phyloP scores from a whole-genome alignment of 257 asterid species.

The Scutellaria minor region DNA sequence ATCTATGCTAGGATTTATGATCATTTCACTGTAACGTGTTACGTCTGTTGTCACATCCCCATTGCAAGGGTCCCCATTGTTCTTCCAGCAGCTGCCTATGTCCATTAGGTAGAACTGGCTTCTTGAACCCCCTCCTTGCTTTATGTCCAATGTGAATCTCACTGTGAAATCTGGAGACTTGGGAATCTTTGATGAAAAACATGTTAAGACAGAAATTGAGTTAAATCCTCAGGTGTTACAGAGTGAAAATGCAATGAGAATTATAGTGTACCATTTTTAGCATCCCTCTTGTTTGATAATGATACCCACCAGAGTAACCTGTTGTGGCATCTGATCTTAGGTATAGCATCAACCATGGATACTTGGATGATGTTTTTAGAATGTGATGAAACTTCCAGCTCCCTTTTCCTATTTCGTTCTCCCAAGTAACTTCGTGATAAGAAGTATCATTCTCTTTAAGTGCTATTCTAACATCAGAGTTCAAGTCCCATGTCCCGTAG shows the following conservation, averaged over 20 bases:
- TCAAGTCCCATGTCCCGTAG: constrained; percentile 66
- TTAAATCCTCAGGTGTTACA: no score
- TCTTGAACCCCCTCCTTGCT: constrained; percentile 52
- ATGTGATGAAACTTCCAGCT: constrained; percentile 58
- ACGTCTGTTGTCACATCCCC: constrained; percentile 67
- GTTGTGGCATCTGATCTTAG: constrained; percentile 62
- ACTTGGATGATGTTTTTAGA: constrained; percentile 53
- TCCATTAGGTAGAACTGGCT: constrained; percentile 68
- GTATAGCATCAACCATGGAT: constrained; percentile 72
- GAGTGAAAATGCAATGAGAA: no score
- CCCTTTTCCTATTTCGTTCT: constrained; percentile 56
- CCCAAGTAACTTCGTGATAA: constrained; percentile 52
- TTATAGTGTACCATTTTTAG: constrained; percentile 46
- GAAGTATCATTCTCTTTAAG: constrained; percentile 37
- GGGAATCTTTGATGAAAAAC: constrained; percentile 45
- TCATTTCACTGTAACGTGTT: constrained; percentile 67
- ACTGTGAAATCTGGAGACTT: constrained; percentile 66
- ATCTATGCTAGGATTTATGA: constrained; percentile 51
- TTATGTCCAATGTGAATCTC: constrained; percentile 55
- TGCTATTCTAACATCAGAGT: constrained; percentile 34
- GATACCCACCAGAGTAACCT: constrained; percentile 70
- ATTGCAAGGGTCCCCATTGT: constrained; percentile 55
- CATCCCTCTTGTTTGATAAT: constrained; percentile 67
- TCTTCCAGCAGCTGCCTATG: constrained; percentile 71
- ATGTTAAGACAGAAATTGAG: not conserved